A percentile compares a stretch with the other conserved stretches of the same genome.
phyloP scores from a whole-genome alignment of 129 eudicot species.

The Scalesia atractyloides region DNA sequence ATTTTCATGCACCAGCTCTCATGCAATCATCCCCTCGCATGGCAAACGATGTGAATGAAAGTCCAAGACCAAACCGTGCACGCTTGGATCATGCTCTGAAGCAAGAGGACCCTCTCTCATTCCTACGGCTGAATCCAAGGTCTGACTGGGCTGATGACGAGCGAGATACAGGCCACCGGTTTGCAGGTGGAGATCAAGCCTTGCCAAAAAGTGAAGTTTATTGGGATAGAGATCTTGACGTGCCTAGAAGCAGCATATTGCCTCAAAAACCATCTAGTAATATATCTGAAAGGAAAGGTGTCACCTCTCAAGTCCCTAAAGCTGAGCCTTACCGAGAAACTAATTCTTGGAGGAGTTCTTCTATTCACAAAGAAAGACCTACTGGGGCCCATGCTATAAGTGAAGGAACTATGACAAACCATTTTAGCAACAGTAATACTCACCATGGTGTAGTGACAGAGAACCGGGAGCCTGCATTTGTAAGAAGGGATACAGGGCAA shows the following conservation, averaged over 20 bases:
- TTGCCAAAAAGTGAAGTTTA: constrained; percentile 51
- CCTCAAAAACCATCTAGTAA: constrained; percentile 60
- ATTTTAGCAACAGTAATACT: constrained; percentile 42
- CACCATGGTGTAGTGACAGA: constrained; percentile 37
- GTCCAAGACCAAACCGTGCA: constrained; percentile 35
- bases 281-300: constrained; percentile 52
- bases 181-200: constrained; percentile 59
- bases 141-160: constrained; percentile 99
- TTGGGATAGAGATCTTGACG: constrained; percentile 91
- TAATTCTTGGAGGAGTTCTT: constrained; percentile 56
- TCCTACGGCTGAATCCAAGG: constrained; percentile 76
- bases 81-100: constrained; percentile 50
- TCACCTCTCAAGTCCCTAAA: constrained; percentile 50
- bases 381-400: constrained; percentile 33
- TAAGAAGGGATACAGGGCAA: constrained; percentile 49
- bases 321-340: constrained; percentile 55
- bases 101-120: constrained; percentile 70
- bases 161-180: constrained; percentile 80
- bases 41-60: constrained; percentile 39
- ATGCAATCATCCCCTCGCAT: constrained; percentile 42
- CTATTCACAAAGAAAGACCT: constrained; percentile 46
- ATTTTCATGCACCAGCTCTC: constrained; percentile 41
- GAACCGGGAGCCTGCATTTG: constrained; percentile 43
- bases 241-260: constrained; percentile 60
- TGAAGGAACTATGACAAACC: constrained; percentile 37